Percentiles rank a stretch among this genome's conserved stretches.
These are phyloP conservation scores for Diophrys appendiculata DNA, from an alignment of 73 alveolate species.

Conservation along the genomic window DNA sequence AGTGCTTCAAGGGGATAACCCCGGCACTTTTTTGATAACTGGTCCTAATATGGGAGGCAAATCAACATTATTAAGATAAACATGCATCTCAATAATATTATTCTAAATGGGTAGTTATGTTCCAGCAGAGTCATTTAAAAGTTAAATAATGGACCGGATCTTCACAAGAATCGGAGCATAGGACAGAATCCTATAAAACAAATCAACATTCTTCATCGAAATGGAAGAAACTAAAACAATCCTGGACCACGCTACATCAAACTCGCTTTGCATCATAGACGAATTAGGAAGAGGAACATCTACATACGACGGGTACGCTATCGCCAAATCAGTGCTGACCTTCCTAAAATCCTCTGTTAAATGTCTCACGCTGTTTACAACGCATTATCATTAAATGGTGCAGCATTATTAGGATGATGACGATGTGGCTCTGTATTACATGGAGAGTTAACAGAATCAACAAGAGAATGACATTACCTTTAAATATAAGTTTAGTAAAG, in stretches of 20 bases:
- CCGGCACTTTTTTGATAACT: slow-evolving; percentile 64
- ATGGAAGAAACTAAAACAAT: slow-evolving; percentile 94
- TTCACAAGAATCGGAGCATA: slow-evolving; percentile 95
- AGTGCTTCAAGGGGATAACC: slow-evolving; percentile 38
- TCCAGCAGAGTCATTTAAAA: slow-evolving; percentile 82
- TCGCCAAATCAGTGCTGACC: slow-evolving; percentile 83
- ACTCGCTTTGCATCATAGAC: slow-evolving; percentile 94
- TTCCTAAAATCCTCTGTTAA: slow-evolving; percentile 68
- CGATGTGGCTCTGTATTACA: slow-evolving; percentile 69
- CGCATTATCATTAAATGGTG: slow-evolving; percentile 95
- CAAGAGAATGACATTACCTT: slow-evolving; percentile 72
- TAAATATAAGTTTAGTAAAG: slow-evolving; percentile 80
- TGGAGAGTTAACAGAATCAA: slow-evolving; percentile 84
- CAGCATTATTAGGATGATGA: slow-evolving; percentile 70
- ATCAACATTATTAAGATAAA: slow-evolving; percentile 88
- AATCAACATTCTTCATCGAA: slow-evolving; percentile 93
- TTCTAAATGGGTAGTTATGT: slow-evolving; percentile 97
- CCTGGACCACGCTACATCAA: slow-evolving; percentile 77
- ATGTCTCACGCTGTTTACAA: slow-evolving; percentile 88
- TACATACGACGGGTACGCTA: slow-evolving; percentile 93
- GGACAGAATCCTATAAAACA: slow-evolving; percentile 87
- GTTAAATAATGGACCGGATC: slow-evolving; percentile 88
- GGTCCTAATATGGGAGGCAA: slow-evolving; percentile 99
- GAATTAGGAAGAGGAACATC: slow-evolving; percentile 99
- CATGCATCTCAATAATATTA: slow-evolving; percentile 84